Base-by-base conservation (phyloP, 768 basidiomycete species). In the Calocybe indica region DNA sequence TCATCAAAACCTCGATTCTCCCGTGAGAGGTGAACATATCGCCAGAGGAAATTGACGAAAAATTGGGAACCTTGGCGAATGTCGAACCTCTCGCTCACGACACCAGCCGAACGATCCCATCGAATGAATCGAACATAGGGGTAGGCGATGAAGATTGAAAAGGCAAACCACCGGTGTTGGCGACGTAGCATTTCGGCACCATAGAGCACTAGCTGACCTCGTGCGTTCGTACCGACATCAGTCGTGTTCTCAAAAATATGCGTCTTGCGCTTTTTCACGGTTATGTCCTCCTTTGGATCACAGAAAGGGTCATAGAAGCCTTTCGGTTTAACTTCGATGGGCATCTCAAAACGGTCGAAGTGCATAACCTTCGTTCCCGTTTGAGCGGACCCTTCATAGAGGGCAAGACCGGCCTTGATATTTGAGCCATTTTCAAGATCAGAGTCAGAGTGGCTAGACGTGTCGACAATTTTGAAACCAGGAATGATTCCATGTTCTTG, bases 291-390 rank as follows among this genome's bases (percentile, higher is more conserved):
- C 13, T 11, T 31, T 9, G 31, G 29, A 35, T 58, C 54, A 1
- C 30, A 11, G 45, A 57, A 57, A 33, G 56, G 49, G 33, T 59
- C 52, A 5, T 36, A 30, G 0, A 13, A 32, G 13, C 32, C 6
- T 32, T 38, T 29, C 6, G 43, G 39, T 44, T 59, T 61, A 43
- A 59, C 29, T 44, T 59, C 55, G 32, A 54, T 49, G 6, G 32
- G 42, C 9, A 52, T 31, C 15, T 46, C 48, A 7, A 50, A 1
- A 9, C 35, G 33, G 35, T 40, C 48, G 34, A 44, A 49, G 10
- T 46, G 42, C 7, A 48, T 53, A 5, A 33, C 28, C 29, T 46
- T 36, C 2, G 5, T 33, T 31, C 28, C 13, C 8, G 42, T 42
- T 22, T 50, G 38, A 6, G 49, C 14, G 9, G 22, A n/a, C 12